Evolutionary conservation across 768 basidiomycete genomes (phyloP).

Genomic region (Tricholoma sp.): DNA sequence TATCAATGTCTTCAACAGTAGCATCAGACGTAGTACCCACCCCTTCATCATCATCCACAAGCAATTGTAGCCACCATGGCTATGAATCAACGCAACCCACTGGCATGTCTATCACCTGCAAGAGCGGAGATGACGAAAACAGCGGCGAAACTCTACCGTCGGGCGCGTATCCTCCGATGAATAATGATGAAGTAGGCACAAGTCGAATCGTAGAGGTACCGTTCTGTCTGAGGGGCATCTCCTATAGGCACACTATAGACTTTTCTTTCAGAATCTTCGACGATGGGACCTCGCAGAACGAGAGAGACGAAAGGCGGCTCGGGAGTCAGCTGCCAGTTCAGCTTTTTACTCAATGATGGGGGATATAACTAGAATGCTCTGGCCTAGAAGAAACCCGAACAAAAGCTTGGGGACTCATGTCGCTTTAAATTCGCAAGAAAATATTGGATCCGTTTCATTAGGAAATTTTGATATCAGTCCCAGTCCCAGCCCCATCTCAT

Average conservation of each 20-base stretch:
- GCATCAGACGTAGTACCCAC: background rate
- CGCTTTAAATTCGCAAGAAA: conserved; percentile 46
- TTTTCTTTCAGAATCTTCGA: conserved; percentile 53
- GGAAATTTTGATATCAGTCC: conserved; percentile 44
- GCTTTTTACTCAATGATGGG: conserved; percentile 44
- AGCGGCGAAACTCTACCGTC: background rate
- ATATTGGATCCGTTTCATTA: conserved; percentile 50
- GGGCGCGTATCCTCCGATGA: conserved; percentile 57
- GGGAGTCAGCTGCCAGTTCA: conserved; percentile 39
- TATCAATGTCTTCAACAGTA: background rate
- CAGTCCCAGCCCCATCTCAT: conserved; percentile 27
- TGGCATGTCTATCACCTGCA: background rate
- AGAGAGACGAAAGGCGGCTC: conserved; percentile 65
- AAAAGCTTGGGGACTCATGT: conserved; percentile 36
- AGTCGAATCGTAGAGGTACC: conserved; percentile 66
- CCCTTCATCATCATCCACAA: background rate
- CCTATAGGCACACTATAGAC: conserved; percentile 5
- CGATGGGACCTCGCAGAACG: conserved; percentile 78
- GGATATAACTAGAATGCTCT: conserved; percentile 54
- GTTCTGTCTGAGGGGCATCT: conserved; percentile 1
- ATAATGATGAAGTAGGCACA: conserved; percentile 63
- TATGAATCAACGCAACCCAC: background rate
- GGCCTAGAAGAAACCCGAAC: conserved; percentile 33
- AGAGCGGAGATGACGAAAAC: background rate
- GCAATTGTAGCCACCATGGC: background rate